Conservation (phyloP, 495 filamentous ascomycete genomes). For the Recurvomyces mirabilis region DNA sequence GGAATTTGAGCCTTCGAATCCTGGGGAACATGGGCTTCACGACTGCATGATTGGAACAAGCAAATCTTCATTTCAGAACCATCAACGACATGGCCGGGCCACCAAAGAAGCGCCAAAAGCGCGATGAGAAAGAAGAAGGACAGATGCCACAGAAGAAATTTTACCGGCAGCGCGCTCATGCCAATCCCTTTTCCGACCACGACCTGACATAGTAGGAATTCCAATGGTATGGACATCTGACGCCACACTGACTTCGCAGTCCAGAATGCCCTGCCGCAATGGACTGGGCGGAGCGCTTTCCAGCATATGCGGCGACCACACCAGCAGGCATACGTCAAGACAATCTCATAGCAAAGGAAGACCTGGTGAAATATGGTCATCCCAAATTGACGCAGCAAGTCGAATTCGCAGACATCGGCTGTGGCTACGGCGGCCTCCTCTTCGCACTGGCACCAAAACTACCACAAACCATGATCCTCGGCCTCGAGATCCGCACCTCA, state of each 20-base stretch:
- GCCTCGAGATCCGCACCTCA: slow-evolving; percentile 82
- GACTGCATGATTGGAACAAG: too few species aligned
- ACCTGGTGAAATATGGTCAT: not conserved
- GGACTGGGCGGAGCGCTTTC: slow-evolving; percentile 83
- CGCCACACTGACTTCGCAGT: slow-evolving; percentile 35
- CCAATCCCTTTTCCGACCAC: slow-evolving; percentile 96
- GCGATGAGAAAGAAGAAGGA: slow-evolving; percentile 46
- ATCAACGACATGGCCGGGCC: slow-evolving; percentile 38
- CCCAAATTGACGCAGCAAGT: slow-evolving; percentile 44
- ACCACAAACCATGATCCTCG: slow-evolving; percentile 68
- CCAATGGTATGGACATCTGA: too few species aligned
- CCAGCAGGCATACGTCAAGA: not conserved
- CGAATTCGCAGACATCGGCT: slow-evolving; percentile 94
- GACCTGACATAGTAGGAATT: slow-evolving; percentile 69
- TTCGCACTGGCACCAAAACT: slow-evolving; percentile 73
- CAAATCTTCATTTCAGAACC: too few species aligned
- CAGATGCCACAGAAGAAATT: slow-evolving; percentile 44
- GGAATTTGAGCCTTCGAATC: too few species aligned
- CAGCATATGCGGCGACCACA: slow-evolving; percentile 26
- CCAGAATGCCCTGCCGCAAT: slow-evolving; percentile 71
- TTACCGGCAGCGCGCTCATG: slow-evolving; percentile 91
- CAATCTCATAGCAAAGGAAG: not conserved
- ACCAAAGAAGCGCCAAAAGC: slow-evolving; percentile 58
- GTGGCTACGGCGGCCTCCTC: slow-evolving; percentile 85
- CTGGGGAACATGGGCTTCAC: too few species aligned